Conservation (phyloP, 2,329 filamentous ascomycete genomes). For the Bipolaris victoriae region DNA sequence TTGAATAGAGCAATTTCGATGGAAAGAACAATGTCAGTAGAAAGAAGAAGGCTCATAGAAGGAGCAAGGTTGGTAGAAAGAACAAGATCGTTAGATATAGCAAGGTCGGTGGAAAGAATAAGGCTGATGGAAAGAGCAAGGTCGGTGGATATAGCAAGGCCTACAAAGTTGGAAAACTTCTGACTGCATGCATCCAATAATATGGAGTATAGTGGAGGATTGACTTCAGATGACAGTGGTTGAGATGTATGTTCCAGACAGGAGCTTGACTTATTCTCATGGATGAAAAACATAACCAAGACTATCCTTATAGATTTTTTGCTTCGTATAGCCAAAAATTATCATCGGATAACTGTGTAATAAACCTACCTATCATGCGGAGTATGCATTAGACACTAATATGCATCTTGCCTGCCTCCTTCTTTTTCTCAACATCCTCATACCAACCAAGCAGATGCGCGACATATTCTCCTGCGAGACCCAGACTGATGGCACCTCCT, state of each 20-base stretch:
- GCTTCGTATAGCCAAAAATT: neutral
- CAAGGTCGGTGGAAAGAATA: no score
- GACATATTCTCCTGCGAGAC: conserved; percentile 62
- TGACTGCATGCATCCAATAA: neutral
- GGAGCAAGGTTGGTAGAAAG: no score
- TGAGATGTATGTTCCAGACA: neutral
- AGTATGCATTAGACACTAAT: neutral
- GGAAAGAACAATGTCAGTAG: no score
- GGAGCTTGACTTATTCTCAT: no score
- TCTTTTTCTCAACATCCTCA: conserved; percentile 20
- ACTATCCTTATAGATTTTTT: neutral
- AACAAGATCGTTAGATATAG: no score
- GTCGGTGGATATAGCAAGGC: neutral
- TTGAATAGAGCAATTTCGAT: neutral
- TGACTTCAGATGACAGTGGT: neutral
- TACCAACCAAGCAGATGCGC: conserved; percentile 36
- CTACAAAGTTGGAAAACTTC: neutral
- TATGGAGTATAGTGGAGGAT: neutral
- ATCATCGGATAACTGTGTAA: neutral
- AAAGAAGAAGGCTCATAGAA: no score
- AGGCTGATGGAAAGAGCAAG: no score
- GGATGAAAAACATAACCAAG: neutral
- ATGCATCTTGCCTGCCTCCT: neutral
- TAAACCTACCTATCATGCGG: neutral
- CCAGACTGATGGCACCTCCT: conserved; percentile 63